Evolutionary conservation across 225 moss, liverwort and hornwort species (phyloP), one percentile per base, ranked within the genome.

Genomic region (Physcomitrium patens): DNA sequence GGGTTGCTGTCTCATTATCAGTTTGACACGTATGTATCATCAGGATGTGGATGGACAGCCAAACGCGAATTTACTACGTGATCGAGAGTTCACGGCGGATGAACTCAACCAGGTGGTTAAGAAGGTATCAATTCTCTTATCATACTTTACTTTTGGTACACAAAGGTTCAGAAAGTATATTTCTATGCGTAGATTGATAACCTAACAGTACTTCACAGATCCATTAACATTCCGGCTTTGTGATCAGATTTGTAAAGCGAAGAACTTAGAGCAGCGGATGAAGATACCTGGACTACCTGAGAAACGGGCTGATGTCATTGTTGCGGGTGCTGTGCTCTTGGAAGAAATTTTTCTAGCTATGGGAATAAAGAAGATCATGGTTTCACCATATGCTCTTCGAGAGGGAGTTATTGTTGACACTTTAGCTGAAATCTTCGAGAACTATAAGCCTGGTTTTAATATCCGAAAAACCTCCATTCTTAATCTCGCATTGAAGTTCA

Each of bases 351-450:
- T 88, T 53, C 16, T 85, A 67, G 88, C 85, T 26, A 70, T 83
- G 82, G 80, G 83, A 31, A 76, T 88, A 56, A 73, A 80, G 72
- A 85, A 85, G 55, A 88, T 88, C 85, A 85, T 80, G 74, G 85
- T 88, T 19, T 88, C 88, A 19, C 85, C 76, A 2, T 88, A 70
- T 57, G 88, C 88, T 4, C 79, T 88, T 69, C 82, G 88, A 57
- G 88, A 88, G 76, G 88, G 88, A 48, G 88, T 88, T n/a, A 88
- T 88, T 76, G 80, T 88, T 44, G 88, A 88, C 78, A 78, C 88
- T 27, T 69, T 88, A 50, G 69, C 85, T 57, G 85, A 85, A 72
- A 80, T 80, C 7, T 83, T 69, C 76, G 85, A 71, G 42, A 85
- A 43, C 73, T 88, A 80, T 54, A 70, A 75, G 53, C 88, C 88